Evolutionary conservation across 169 alveolate species (phyloP), one percentile per base, ranked within the genome.

Genomic region (Besnoitia besnoiti): DNA sequence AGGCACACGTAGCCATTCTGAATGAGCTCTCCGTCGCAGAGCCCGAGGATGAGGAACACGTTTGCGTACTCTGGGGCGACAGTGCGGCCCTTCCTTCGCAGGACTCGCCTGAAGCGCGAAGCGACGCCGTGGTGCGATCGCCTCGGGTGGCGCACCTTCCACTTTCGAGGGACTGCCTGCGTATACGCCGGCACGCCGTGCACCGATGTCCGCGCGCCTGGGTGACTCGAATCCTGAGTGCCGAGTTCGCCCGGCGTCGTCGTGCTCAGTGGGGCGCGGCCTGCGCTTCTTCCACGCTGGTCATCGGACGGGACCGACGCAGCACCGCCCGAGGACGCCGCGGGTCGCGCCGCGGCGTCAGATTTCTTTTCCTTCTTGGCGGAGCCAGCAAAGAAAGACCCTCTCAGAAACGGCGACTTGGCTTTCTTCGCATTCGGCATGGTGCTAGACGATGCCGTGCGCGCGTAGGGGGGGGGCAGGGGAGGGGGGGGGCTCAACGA

Each of bases 1-100:
- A 77, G 59, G 30, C 87, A 77, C 33, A 77, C 87, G 40, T 40
- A 77, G 59, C 87, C 87, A 21, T 77, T 77, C 47, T 77, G 87
- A 27, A 77, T 42, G 30, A 77, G 35, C 7, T 77, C 87, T 27
- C 87, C 87, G 37, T 77, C 55, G 12, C 14, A 77, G 19, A 77
- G 37, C 61, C 87, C 87, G 19, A 77, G 40, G 55, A 77, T 35
- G 19, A 77, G 87, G 40, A 40, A 77, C 40, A 77, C 87, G 55
- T 73, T 73, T 24, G 82, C 82, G n/a, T 73, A 73, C n/a, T 73
- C 82, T 37, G 82, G 39, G 44, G 40, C n/a, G 3, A 73, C 46
- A 30, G 47, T 37, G 24, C 46, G 27, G 44, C 82, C 82, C 12
- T 42, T 1, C 46, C 16, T 73, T 2, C 82, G 82, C 82, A 73